These are phyloP conservation scores for Dioszegia hungarica DNA, from an alignment of 768 basidiomycete genomes.

Conservation along the genomic window DNA sequence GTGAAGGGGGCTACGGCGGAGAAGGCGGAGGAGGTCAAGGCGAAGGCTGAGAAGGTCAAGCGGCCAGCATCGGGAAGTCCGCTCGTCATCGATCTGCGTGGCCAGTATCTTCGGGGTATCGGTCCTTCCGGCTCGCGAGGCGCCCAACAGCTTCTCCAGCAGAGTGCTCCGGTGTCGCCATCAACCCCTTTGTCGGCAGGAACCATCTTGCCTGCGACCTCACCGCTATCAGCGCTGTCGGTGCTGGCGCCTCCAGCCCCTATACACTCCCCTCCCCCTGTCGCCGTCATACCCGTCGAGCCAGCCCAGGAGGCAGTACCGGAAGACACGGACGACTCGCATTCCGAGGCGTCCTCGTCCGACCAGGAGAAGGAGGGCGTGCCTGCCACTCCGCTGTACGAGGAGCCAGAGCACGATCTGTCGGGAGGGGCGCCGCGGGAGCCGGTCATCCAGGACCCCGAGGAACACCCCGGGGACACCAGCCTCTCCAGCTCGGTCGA, in stretches of 20 bases:
- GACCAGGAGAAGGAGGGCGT: background rate
- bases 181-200: background rate
- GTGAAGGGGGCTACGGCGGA: background rate
- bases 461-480: background rate
- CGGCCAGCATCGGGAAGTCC: background rate
- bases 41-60: background rate
- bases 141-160: background rate
- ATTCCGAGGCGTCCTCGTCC: background rate
- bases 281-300: background rate
- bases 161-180: background rate
- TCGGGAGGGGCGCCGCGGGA: background rate
- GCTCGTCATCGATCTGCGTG: background rate
- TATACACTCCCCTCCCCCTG: background rate
- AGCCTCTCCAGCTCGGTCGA: slow-evolving; percentile 4
- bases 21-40: background rate
- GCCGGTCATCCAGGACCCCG: background rate
- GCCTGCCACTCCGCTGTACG: background rate
- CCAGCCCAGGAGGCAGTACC: background rate
- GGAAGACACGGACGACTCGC: background rate
- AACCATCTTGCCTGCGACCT: background rate
- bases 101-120: slow-evolving; percentile 2
- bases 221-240: background rate
- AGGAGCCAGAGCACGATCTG: background rate
- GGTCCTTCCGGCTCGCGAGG: background rate
- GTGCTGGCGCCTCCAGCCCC: background rate